These are phyloP conservation scores for Quercus engelmannii DNA, from an alignment of 306 rosid species.

Conservation along the genomic window DNA sequence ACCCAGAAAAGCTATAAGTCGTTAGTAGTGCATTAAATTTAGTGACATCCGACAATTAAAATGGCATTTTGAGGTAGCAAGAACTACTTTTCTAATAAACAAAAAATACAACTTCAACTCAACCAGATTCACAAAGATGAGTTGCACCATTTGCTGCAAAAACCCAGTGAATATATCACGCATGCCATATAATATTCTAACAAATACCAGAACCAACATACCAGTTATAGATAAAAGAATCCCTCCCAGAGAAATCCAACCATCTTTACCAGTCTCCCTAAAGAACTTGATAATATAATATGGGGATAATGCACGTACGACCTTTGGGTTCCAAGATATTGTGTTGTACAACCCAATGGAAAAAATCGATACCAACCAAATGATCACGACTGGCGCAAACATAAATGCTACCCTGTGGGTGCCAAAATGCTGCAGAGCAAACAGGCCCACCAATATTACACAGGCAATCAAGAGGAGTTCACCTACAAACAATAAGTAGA, in stretches of 20 bases:
- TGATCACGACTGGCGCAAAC: slow-evolving; percentile 70
- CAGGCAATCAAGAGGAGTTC: slow-evolving; percentile 74
- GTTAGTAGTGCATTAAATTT: not conserved
- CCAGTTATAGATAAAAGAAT: slow-evolving; percentile 81
- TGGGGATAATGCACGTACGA: slow-evolving; percentile 64
- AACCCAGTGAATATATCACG: slow-evolving; percentile 8
- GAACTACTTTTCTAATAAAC: not conserved
- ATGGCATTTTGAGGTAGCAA: not conserved
- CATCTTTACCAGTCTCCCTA: slow-evolving; percentile 62
- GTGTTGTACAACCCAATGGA: slow-evolving; percentile 72
- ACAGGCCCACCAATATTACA: slow-evolving; percentile 75
- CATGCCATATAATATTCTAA: not conserved
- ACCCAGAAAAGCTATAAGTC: slow-evolving; percentile 10
- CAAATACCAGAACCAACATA: slow-evolving; percentile 35
- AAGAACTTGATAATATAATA: slow-evolving; percentile 70
- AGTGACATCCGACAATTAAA: not conserved
- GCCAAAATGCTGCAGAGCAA: slow-evolving; percentile 89
- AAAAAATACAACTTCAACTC: not conserved
- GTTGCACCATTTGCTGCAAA: slow-evolving; percentile 10
- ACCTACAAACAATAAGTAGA: slow-evolving; percentile 38
- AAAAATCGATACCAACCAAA: slow-evolving; percentile 78
- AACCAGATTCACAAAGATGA: slow-evolving; percentile 17
- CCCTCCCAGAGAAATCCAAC: slow-evolving; percentile 91
- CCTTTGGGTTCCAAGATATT: slow-evolving; percentile 65
- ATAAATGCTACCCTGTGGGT: slow-evolving; percentile 78